Evolutionary conservation across 305 asterid species (phyloP).

Genomic region (Stenogyne calaminthoides): DNA sequence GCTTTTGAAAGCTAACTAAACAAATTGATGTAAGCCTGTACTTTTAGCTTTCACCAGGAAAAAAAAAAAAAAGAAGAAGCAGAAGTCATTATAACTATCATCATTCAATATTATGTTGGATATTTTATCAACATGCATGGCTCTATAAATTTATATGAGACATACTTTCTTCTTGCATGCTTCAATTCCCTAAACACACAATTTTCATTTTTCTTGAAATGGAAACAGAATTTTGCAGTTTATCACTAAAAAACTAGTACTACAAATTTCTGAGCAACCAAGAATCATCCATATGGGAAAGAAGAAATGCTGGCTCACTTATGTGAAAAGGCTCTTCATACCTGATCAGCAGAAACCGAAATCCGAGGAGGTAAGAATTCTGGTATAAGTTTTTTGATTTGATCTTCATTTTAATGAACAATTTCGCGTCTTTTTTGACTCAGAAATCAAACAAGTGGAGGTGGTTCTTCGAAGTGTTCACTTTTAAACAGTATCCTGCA

Average conservation of each 20-base stretch:
- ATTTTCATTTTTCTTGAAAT: constrained; percentile 10
- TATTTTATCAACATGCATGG: constrained; percentile 41
- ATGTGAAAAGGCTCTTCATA: constrained; percentile 68
- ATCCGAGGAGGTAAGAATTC: constrained; percentile 51
- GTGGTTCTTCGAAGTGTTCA: constrained; percentile 58
- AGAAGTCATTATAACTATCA: constrained; percentile 36
- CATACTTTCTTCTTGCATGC: constrained; percentile 33
- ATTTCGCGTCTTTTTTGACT: background rate
- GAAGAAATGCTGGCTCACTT: constrained; percentile 72
- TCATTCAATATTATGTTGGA: constrained; percentile 39
- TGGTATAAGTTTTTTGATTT: background rate
- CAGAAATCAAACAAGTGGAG: constrained; percentile 66
- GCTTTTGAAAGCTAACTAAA: constrained; percentile 46
- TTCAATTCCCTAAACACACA: constrained; percentile 29
- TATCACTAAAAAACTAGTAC: background rate
- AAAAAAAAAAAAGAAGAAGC: background rate
- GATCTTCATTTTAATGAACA: background rate
- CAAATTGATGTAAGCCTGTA: constrained; percentile 30
- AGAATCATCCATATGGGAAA: constrained; percentile 54
- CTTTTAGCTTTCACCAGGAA: constrained; percentile 26
- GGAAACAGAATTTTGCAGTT: constrained; percentile 2
- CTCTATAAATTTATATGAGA: constrained; percentile 34
- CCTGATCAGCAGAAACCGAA: constrained; percentile 59
- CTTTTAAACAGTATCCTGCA: constrained; percentile 51
- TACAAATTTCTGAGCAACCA: constrained; percentile 1